phyloP scores from a whole-genome alignment of 345 rosid species.

The Chamaenerion angustifolium region DNA sequence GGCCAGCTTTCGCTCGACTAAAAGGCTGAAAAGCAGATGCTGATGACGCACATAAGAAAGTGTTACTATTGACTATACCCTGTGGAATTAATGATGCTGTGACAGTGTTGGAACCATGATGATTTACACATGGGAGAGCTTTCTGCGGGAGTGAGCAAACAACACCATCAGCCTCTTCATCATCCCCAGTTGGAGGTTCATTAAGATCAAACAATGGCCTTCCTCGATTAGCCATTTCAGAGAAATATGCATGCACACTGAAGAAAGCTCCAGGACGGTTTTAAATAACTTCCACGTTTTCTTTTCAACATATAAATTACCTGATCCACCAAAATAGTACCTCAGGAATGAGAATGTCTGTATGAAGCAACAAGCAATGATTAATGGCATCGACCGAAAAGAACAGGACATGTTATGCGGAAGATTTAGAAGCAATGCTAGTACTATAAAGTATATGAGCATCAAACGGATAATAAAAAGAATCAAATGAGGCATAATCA shows the following conservation, averaged over 20 bases:
- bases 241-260: slow-evolving; percentile 58
- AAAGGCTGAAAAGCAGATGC: slow-evolving; percentile 93
- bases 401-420: neutral
- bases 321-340: neutral
- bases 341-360: slow-evolving; percentile 6
- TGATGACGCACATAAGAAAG: slow-evolving; percentile 68
- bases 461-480: no score
- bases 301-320: slow-evolving; percentile 5
- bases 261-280: slow-evolving; percentile 8
- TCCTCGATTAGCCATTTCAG: slow-evolving; percentile 88
- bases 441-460: no score
- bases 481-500: no score
- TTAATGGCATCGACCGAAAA: neutral
- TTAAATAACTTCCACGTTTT: slow-evolving; percentile 3
- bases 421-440: no score
- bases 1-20: slow-evolving; percentile 26
- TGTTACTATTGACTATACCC: slow-evolving; percentile 32
- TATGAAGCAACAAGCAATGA: neutral
- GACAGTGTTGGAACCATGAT: slow-evolving; percentile 29
- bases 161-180: slow-evolving; percentile 36
- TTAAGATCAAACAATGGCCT: slow-evolving; percentile 90
- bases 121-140: slow-evolving; percentile 33
- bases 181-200: slow-evolving; percentile 80
- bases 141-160: slow-evolving; percentile 44
- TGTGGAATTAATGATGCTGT: slow-evolving; percentile 34